Evolutionary conservation across 2,329 filamentous ascomycete species (phyloP), one percentile per base, ranked within the genome.

Genomic region (Penicillium hesseltinei): DNA sequence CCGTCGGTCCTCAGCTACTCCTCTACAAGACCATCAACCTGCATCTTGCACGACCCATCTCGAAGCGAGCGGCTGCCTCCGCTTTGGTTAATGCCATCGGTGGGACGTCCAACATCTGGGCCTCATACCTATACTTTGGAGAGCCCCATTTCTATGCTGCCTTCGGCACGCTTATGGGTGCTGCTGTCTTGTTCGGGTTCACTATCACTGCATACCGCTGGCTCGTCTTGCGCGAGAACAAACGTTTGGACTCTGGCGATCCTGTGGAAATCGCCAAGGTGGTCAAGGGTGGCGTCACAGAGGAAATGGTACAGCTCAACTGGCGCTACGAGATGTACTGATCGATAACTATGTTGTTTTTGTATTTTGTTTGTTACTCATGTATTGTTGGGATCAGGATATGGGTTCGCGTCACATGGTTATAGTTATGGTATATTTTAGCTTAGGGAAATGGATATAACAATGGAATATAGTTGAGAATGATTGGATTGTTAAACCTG

Each of bases 271-370:
- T 78, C 55, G 73, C 69, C 0, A 75, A 77, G 65, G 77, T 70
- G 4, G 67, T 75, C 17, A 76, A 72, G 52, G 73, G 73, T 3
- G 77, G 77, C 9, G 76, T 78, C 4, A 79, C 77, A 0, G 71
- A 75, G 48, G 75, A 79, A 60, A 78, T 78, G 77, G 68, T 78
- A 9, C 68, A 72, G 25, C 59, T 79, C 10, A 68, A 67, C 35
- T 79, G 75, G 77, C 72, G 76, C 5, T 78, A 78, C 53, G 77
- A 78, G 59, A 78, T 78, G 75, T 78, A 72, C 54, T 77, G 54
- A 54, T 54, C 6, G 25, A 15, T 47, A 6, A 15, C 21, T 25
- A 19, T 6, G 13, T 11, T 38, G 15, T 17, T 33, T 33, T 33
- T 46, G 4, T 33, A 33, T 33, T 33, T 33, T 33, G 31, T 11